Evolutionary conservation across 345 rosid species (phyloP).

Genomic region (Erysimum cheiranthoides): DNA sequence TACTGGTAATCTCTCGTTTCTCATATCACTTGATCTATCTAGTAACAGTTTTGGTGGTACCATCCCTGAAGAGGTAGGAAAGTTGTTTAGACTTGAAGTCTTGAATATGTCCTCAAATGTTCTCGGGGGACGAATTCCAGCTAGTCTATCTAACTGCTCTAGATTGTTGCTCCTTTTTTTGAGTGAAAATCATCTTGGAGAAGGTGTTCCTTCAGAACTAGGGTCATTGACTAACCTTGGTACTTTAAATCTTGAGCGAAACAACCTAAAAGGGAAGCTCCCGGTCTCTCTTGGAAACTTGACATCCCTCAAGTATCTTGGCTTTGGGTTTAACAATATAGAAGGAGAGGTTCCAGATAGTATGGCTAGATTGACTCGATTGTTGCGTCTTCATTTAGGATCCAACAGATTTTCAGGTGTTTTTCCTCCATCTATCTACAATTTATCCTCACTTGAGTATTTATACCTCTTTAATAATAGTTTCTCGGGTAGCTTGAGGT

Average conservation of each 20-base stretch:
- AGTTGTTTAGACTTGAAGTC: neutral
- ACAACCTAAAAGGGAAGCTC: neutral
- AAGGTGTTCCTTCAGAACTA: neutral
- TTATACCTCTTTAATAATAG: neutral
- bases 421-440: neutral
- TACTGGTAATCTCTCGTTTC: neutral
- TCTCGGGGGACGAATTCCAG: neutral
- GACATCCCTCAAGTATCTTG: neutral
- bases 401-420: neutral
- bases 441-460: neutral
- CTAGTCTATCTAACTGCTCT: neutral
- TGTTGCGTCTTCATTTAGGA: neutral
- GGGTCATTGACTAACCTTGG: neutral
- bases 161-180: neutral
- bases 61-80: neutral
- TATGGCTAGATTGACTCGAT: neutral
- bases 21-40: neutral
- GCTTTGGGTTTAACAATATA: neutral
- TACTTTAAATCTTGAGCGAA: too few species aligned
- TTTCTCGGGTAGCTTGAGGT: too few species aligned
- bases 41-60: neutral
- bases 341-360: neutral
- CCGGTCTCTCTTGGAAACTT: neutral
- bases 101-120: neutral
- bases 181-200: neutral